Evolutionary conservation across 1,139 yeast species (phyloP).

Genomic region (Pichiaceae sp.): DNA sequence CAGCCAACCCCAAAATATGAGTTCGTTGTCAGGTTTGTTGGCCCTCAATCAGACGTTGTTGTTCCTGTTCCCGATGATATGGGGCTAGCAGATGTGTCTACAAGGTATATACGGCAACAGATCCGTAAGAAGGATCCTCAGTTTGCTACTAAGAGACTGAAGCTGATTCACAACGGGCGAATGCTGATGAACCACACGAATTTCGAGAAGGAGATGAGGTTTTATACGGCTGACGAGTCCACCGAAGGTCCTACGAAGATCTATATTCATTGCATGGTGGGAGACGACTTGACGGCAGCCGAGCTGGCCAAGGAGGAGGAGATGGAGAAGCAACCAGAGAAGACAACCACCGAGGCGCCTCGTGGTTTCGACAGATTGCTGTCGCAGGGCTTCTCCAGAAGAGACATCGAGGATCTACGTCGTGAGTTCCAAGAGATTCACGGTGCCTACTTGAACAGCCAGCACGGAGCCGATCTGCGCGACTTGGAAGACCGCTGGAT

Average conservation of each 20-base stretch:
- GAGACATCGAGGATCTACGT: constrained; percentile 65
- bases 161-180: constrained; percentile 69
- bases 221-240: constrained; percentile 6
- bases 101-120: constrained; percentile 34
- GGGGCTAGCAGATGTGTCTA: constrained; percentile 29
- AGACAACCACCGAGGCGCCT: constrained; percentile 58
- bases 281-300: constrained; percentile 52
- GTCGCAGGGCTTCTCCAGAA: constrained; percentile 74
- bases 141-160: constrained; percentile 43
- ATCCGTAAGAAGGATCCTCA: constrained; percentile 31
- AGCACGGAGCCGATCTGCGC: constrained; percentile 32
- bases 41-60: constrained; percentile 35
- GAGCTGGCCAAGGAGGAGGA: constrained; percentile 59
- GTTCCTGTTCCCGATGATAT: constrained; percentile 26
- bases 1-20: too few species aligned
- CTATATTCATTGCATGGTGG: constrained; percentile 76
- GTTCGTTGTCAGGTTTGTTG: constrained; percentile 44
- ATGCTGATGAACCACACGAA: constrained; percentile 56
- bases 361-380: constrained; percentile 81
- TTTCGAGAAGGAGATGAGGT: constrained; percentile 41
- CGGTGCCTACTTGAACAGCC: constrained; percentile 32
- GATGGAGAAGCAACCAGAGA: constrained; percentile 44
- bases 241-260: constrained; percentile 21
- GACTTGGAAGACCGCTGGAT: constrained; percentile 88
- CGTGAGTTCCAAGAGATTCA: constrained; percentile 66